Percentiles rank a stretch among this genome's conserved stretches.
Evolutionary conservation across 106 monocot species (phyloP).

Genomic region (Apostasia shenzhenica): DNA sequence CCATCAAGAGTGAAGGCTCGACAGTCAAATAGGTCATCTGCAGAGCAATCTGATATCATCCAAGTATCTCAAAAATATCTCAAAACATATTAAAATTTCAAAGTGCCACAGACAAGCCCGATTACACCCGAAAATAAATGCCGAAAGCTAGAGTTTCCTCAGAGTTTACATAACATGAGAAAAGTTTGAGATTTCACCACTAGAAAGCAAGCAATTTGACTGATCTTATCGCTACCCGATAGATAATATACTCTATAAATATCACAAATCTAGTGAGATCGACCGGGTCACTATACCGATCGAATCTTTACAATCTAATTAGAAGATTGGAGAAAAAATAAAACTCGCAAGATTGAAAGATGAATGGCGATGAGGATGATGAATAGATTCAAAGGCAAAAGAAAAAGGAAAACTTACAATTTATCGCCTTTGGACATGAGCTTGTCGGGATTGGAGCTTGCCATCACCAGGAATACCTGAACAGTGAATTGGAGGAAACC

Average conservation of each 20-base stretch:
- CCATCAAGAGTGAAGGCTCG: not conserved
- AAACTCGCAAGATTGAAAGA: not conserved
- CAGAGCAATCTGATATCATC: not conserved
- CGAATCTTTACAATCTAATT: not conserved
- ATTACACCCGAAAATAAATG: not conserved
- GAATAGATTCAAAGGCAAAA: not conserved
- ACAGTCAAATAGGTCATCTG: not conserved
- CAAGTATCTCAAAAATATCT: not conserved
- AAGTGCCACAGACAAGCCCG: not conserved
- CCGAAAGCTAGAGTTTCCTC: too few species aligned
- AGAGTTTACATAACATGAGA: not conserved
- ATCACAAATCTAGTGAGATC: not conserved
- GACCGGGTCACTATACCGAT: not conserved
- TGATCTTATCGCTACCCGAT: not conserved
- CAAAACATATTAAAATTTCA: not conserved
- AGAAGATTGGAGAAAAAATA: not conserved
- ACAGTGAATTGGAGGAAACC: not conserved
- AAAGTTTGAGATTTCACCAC: too few species aligned
- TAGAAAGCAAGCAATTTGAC: not conserved
- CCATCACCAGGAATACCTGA: not conserved
- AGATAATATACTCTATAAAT: not conserved
- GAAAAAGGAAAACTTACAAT: constrained; percentile 8
- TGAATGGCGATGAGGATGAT: not conserved
- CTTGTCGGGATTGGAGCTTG: constrained; percentile 19
- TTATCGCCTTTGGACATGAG: constrained; percentile 22